Percentiles rank a stretch among this genome's conserved stretches.
Conservation (phyloP, 768 basidiomycete genomes). For the Russula lepida region DNA sequence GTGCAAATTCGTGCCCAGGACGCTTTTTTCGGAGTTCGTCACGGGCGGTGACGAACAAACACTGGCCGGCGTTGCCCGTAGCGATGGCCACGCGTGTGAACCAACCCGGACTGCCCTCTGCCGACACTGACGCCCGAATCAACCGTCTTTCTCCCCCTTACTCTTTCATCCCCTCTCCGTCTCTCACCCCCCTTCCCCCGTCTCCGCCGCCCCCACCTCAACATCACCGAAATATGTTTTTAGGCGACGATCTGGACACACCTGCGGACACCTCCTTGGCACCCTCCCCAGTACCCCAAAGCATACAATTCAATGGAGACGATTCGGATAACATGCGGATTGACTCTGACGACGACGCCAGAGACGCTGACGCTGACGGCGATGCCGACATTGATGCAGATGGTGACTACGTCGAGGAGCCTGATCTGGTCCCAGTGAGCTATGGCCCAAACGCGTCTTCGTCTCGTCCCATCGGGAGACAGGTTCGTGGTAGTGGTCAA, state of each 20-base stretch:
- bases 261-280: constrained; percentile 20
- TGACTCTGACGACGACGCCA: constrained; percentile 45
- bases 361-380: constrained; percentile 33
- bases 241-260: constrained; percentile 21
- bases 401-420: constrained; percentile 47
- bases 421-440: constrained; percentile 32
- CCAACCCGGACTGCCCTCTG: constrained; percentile 29
- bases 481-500: constrained; percentile 25
- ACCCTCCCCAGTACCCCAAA: constrained; percentile 23
- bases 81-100: constrained; percentile 33
- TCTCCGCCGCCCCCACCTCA: constrained; percentile 21
- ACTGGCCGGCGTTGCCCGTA: constrained; percentile 29
- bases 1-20: constrained; percentile 23
- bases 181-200: constrained; percentile 23
- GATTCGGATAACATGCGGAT: constrained; percentile 56
- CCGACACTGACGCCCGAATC: constrained; percentile 32
- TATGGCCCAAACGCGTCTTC: constrained; percentile 34
- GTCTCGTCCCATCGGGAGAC: constrained; percentile 27
- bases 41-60: constrained; percentile 31
- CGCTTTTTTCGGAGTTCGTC: constrained; percentile 30
- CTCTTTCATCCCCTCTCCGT: constrained; percentile 24
- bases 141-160: constrained; percentile 28
- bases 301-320: constrained; percentile 41
- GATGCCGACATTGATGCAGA: constrained; percentile 60
- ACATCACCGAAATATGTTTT: constrained; percentile 15